Conservation (phyloP, 1,284 basidiomycete genomes). For the Malassezia slooffiae region DNA sequence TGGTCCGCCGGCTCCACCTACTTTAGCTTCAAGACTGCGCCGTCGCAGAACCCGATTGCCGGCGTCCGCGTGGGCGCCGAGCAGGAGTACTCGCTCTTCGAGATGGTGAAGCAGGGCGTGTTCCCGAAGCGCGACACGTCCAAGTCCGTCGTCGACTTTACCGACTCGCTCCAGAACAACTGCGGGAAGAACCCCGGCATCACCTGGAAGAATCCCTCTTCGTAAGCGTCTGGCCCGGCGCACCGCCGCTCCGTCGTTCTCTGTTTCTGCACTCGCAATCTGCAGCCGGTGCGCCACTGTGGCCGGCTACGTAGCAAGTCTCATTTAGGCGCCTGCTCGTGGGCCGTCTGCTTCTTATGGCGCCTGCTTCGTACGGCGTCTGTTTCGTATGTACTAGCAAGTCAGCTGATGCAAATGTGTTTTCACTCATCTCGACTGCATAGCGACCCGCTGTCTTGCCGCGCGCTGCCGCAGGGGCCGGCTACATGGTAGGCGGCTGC, state of each 20-base stretch:
- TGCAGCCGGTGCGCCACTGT: too few relatives aligned
- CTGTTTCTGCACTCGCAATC: too few relatives aligned
- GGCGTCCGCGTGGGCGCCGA: constrained; percentile 15
- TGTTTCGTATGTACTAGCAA: too few relatives aligned
- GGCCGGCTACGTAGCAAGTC: not conserved
- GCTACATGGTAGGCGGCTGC: too few relatives aligned
- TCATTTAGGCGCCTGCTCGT: not conserved
- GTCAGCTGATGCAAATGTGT: too few relatives aligned
- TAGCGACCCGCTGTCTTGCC: too few relatives aligned
- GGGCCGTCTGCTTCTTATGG: not conserved
- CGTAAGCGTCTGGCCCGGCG: too few relatives aligned
- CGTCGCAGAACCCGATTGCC: constrained; percentile 17
- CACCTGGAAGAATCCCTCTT: not conserved
- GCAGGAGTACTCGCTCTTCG: constrained; percentile 26
- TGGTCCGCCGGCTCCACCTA: constrained; percentile 42
- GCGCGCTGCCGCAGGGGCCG: too few relatives aligned
- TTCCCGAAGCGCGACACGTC: constrained; percentile 8
- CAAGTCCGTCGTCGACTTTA: constrained; percentile 3
- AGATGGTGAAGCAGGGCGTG: constrained; percentile 12
- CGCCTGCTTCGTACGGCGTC: too few relatives aligned
- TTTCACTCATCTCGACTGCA: too few relatives aligned
- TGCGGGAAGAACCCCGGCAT: constrained; percentile 3
- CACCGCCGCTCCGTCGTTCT: too few relatives aligned
- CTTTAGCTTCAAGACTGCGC: constrained; percentile 35
- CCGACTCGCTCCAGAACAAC: constrained; percentile 1